Base-by-base conservation (phyloP, 2,329 filamentous ascomycete species). In the Paecilomyces dactylethromorphus region DNA sequence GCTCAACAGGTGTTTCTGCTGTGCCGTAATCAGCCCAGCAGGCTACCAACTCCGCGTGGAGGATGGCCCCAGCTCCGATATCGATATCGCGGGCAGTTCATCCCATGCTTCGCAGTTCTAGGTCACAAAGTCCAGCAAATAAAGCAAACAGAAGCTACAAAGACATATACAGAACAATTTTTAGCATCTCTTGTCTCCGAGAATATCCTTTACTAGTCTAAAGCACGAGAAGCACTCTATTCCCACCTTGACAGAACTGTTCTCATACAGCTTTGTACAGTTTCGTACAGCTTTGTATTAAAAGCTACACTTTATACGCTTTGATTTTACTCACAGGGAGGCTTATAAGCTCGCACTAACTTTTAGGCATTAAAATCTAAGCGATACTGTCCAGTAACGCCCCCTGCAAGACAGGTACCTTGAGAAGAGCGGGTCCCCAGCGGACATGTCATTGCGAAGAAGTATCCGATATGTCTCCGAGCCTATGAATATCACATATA, bases 401-500 rank as follows among this genome's bases (percentile, higher is more conserved):
- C 1, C 4, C 5, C 35, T 6, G 18, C 18, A 45, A 45, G 35
- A 10, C 13, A 18, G 35, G 13, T 45, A 13, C 10, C 13, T 1
- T 3, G 18, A 13, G 6, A 45, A 18, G 21, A 22, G 13, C 21
- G 15, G 13, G 21, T 26, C 50, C 13, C 22, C 3, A 52, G 18
- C 18, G 21, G 29, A 54, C 32, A 24, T 15, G 24, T 53, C 18
- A 22, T 22, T 22, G 22, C 15, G 50, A 22, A 54, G 62, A 71
- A 67, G 68, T 71, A 50, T 69, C 68, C 69, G 68, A 70, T 64
- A 71, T 67, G 64, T 71, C 68, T 70, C 69, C 69, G 69, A 69
- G 22, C 11, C 21, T 26, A 21, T 1, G 6, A 18, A 6, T 52
- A 26, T 29, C 26, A 7, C 26, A 6, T 45, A 45, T 45, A 45